A percentile compares a stretch with the other conserved stretches of the same genome.
Evolutionary conservation across 352 stramenopile genomes (phyloP).

Genomic region (Globisporangium nunn): DNA sequence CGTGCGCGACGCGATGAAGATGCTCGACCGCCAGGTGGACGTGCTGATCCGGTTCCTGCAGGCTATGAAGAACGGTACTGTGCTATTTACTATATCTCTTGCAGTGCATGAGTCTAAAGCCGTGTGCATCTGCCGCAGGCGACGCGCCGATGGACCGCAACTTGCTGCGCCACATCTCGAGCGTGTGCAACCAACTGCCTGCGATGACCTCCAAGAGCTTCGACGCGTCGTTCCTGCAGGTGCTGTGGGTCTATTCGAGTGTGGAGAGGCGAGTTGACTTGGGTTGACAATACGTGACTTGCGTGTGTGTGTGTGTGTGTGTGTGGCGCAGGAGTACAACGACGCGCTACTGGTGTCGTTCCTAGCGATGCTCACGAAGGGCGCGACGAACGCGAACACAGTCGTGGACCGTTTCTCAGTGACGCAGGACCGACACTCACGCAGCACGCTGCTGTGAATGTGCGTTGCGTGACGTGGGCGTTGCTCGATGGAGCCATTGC

Average conservation of each 20-base stretch:
- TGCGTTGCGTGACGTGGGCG: background rate
- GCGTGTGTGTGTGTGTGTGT: background rate
- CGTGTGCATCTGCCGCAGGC: slow-evolving; percentile 15
- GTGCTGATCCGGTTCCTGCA: slow-evolving; percentile 68
- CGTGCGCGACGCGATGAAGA: slow-evolving; percentile 77
- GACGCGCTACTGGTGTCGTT: slow-evolving; percentile 79
- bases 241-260: slow-evolving; percentile 2
- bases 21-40: slow-evolving; percentile 78
- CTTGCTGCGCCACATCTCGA: slow-evolving; percentile 80
- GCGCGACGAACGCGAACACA: slow-evolving; percentile 65
- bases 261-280: background rate
- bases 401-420: slow-evolving; percentile 73
- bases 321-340: slow-evolving; percentile 58
- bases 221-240: slow-evolving; percentile 60
- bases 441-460: slow-evolving; percentile 39
- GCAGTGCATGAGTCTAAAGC: background rate
- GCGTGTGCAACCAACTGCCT: slow-evolving; percentile 79
- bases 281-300: background rate
- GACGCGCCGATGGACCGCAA: slow-evolving; percentile 72
- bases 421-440: slow-evolving; percentile 66
- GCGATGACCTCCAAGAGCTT: slow-evolving; percentile 72
- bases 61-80: slow-evolving; percentile 58
- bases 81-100: background rate
- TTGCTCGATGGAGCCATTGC: background rate
- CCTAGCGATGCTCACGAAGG: slow-evolving; percentile 80